A percentile compares a stretch with the other conserved stretches of the same genome.
Conservation (phyloP, 345 rosid genomes). For the Euphorbia peplus region DNA sequence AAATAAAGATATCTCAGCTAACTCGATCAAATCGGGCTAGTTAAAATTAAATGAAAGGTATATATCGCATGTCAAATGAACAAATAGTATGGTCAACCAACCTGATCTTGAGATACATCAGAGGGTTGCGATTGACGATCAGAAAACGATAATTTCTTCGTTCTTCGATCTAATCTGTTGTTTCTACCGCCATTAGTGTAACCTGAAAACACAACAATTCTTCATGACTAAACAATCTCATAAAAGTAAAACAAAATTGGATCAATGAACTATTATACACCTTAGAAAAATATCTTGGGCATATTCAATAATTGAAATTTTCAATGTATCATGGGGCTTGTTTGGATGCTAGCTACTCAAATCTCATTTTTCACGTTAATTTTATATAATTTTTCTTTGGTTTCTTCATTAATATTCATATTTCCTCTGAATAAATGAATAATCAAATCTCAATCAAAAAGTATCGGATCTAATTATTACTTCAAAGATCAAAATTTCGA, state of each 20-base stretch:
- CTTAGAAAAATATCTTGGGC: slow-evolving; percentile 23
- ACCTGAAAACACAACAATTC: background rate
- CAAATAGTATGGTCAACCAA: slow-evolving; percentile 7
- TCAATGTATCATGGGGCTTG: background rate
- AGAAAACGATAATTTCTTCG: slow-evolving; percentile 23
- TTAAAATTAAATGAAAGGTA: no score
- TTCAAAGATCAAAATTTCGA: no score
- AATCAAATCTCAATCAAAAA: background rate
- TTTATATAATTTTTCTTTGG: background rate
- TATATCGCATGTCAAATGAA: background rate
- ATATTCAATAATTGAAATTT: background rate
- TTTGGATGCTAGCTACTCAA: background rate
- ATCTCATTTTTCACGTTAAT: background rate
- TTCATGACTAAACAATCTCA: background rate
- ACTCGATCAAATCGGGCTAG: no score
- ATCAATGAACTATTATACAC: no score
- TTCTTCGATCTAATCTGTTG: slow-evolving; percentile 24
- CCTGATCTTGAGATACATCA: slow-evolving; percentile 43
- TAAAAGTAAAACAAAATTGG: slow-evolving; percentile 5
- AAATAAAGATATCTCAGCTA: no score
- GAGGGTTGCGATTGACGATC: slow-evolving; percentile 8
- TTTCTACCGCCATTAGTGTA: slow-evolving; percentile 2
- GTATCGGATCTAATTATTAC: background rate
- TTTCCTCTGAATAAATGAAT: background rate
- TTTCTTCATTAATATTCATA: no score